Base-by-base conservation (phyloP, 2,329 filamentous ascomycete genomes). In the Colletotrichum lentis region DNA sequence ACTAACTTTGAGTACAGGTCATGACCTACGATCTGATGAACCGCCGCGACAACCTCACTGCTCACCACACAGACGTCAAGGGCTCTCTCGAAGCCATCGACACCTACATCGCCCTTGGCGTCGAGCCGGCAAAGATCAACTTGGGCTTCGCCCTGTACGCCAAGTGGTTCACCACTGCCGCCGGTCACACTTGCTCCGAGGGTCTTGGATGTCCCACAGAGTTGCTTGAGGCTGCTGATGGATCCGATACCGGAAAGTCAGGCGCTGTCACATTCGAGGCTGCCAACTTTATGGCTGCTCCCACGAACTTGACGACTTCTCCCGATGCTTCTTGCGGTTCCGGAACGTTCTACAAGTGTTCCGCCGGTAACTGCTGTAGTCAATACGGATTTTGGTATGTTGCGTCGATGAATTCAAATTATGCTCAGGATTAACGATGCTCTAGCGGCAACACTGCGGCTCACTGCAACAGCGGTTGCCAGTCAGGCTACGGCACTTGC, bases 21-120 rank as follows among this genome's bases (percentile, higher is more conserved):
- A 92, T 92, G 90, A 84, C 85, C 10, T 92, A 92, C 75, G 90
- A 93, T 74, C 75, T 93, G 55, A 90, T 91, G 85, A 92, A 91
- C 78, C 88, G 90, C 12, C 86, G 91, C n/a, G 88, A 92, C 75
- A 86, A 80, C 57, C 76, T 82, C 22, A 92, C 90, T 2, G 83
- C 82, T 35, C 90, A 92, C 74, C 89, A 92, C 72, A 86, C 84
- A 11, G 87, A 88, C 6, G 78, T 91, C 27, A 73, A 80, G 57
- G 82, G 81, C 14, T 88, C 88, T 10, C 74, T 86, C 1, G 79
- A 83, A 5, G 79, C 85, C 0, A 76, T 93, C 73, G 80, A 88
- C 59, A 82, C 83, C 44, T 92, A 92, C 75, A 76, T 89, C 18
- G 77, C 80, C 2, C 83, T 84, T 27, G 90, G 90, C 2, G 83